Evolutionary conservation across 148 eudicot genomes (phyloP).

Genomic region (Dianthus caryophyllus): DNA sequence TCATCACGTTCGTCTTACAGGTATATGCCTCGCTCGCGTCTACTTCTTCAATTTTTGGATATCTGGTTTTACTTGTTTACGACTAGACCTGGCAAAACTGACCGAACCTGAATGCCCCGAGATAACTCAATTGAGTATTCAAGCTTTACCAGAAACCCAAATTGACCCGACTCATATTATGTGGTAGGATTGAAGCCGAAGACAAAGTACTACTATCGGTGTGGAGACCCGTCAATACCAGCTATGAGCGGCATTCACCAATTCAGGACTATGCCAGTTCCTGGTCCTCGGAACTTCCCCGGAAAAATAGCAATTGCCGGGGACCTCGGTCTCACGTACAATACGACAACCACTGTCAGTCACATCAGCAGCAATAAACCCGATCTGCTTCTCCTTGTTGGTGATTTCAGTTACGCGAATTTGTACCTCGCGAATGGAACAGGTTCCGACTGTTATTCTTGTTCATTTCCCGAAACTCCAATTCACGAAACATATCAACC

Average conservation of each 20-base stretch:
- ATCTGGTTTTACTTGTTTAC: too few relatives aligned
- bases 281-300: constrained; percentile 59
- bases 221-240: constrained; percentile 76
- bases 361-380: constrained; percentile 68
- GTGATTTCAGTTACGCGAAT: constrained; percentile 84
- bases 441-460: constrained; percentile 85
- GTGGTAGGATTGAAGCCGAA: constrained; percentile 57
- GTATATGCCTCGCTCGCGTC: constrained; percentile 24
- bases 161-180: too few relatives aligned
- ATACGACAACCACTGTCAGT: constrained; percentile 64
- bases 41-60: too few relatives aligned
- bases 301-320: constrained; percentile 68
- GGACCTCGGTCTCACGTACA: constrained; percentile 86
- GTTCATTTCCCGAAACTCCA: constrained; percentile 77
- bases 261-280: constrained; percentile 79
- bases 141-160: too few relatives aligned
- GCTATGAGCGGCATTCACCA: constrained; percentile 51
- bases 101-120: too few relatives aligned
- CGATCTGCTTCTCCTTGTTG: constrained; percentile 75
- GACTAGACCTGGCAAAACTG: too few relatives aligned
- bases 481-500: constrained; percentile 98
- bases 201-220: constrained; percentile 62
- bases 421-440: constrained; percentile 88
- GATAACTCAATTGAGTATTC: too few relatives aligned
- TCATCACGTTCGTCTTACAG: constrained; percentile 87